Base-by-base conservation (phyloP, 345 rosid species). In the Citrus hindsii region DNA sequence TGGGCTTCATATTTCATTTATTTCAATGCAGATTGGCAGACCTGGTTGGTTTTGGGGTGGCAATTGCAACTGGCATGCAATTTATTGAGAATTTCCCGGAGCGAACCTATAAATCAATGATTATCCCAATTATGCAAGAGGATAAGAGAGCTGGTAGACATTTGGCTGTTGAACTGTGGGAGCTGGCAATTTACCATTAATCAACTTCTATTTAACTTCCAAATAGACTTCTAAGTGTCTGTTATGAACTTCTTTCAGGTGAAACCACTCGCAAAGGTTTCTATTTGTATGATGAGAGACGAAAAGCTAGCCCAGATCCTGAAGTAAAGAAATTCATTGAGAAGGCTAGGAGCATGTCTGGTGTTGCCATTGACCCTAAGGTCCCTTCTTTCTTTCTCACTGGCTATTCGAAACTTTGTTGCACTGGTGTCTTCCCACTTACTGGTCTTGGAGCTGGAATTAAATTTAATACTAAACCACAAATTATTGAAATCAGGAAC, bases 41-140 rank as follows among this genome's bases (percentile, higher is more conserved):
- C 83, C 82, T 94, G 80, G 98, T 92, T 77, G 99, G 99, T 74
- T 96, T 91, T 69, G 99, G 98, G 71, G 99, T 96, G 67, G 97
- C 85, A 59, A 40, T 91, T 77, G 99, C 99, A 35, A 91, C 97
- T 40, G 93, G 86, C 78, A 72, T 71, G 61, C 99, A 94, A 81
- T 96, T 94, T 81, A 35, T 93, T 19, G 92, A 87, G 86, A 89
- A 89, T 82, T 96, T 94, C 76, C 91, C 97, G 9, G 99, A 94
- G 71, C 79, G 95, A 69, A 89, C 95, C 58, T 83, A 96, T 84
- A 94, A 88, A 83, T 94, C 99, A 40, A 88, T 94, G 99, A 83
- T 96, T 40, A 76, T 91, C 80, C 95, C 97, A 38, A 77, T 92
- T 24, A 78, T 96, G 94, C 99, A 87, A 83, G 98, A 96, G 85